phyloP scores from a whole-genome alignment of 768 basidiomycete genomes.

The Filobasidium wieringae region DNA sequence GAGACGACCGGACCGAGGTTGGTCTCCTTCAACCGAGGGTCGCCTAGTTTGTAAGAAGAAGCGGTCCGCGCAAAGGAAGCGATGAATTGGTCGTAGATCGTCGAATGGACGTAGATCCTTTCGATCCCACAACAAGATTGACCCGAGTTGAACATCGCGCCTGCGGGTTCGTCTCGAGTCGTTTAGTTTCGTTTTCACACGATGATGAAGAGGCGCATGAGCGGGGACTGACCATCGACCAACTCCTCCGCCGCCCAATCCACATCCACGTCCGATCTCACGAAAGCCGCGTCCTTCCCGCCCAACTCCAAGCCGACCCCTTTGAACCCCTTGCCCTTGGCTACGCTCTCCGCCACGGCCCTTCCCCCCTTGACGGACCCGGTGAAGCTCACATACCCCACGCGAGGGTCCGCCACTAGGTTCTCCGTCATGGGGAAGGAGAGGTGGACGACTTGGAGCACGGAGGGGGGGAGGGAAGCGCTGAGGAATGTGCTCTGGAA shows the following conservation, averaged over 20 bases:
- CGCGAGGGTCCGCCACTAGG: conserved; percentile 52
- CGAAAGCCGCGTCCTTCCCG: conserved; percentile 96
- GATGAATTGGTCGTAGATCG: conserved; percentile 68
- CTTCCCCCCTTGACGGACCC: conserved; percentile 71
- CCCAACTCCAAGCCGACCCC: conserved; percentile 87
- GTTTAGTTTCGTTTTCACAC: background rate
- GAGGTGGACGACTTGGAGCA: conserved; percentile 44
- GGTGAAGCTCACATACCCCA: conserved; percentile 83
- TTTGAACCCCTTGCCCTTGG: conserved; percentile 53
- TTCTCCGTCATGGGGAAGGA: conserved; percentile 48
- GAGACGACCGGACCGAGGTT: conserved; percentile 90
- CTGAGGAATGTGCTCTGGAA: conserved; percentile 55
- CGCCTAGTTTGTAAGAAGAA: conserved; percentile 76
- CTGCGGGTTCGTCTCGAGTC: conserved; percentile 39
- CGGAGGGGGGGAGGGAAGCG: conserved; percentile 65
- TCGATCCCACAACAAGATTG: conserved; percentile 94
- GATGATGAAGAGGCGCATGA: background rate
- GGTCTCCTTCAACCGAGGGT: conserved; percentile 61
- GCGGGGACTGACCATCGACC: conserved; percentile 59
- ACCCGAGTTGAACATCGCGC: conserved; percentile 91
- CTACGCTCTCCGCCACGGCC: conserved; percentile 60
- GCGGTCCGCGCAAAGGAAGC: conserved; percentile 57
- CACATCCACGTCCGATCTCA: conserved; percentile 72
- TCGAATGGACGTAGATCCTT: conserved; percentile 89
- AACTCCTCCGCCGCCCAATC: conserved; percentile 71